Evolutionary conservation across 2,329 filamentous ascomycete species (phyloP), one percentile per base, ranked within the genome.

Genomic region (Tolypocladium guangdongense): DNA sequence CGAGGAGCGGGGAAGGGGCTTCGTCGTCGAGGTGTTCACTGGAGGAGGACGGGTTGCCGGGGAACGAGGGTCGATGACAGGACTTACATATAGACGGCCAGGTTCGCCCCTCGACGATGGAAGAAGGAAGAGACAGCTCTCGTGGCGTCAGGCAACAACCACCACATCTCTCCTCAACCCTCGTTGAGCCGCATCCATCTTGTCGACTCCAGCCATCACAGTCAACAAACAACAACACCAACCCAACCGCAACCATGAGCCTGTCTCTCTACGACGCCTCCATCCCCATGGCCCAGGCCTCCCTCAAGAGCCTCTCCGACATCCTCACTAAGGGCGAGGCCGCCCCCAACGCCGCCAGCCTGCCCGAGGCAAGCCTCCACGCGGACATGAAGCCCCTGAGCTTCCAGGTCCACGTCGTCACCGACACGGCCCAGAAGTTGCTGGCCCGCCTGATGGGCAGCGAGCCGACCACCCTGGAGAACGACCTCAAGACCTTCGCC

Each of bases 311-410:
- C 33, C 63, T 73, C 53, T 54, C 62, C 32, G 49, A 32, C 52
- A 61, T 76, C 58, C 62, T 75, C 54, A 63, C 64, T 35, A 69
- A 71, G 63, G 69, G 63, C 51, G 66, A 69, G 52, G 54, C 60
- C 2, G 63, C 64, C 37, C 59, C 70, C 57, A 63, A 63, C 27
- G 61, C 64, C 35, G 63, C 64, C 48, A 60, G 59, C 14, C 56
- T 74, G 52, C 54, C 66, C 51, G 54, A 60, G 4, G 64, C 67
- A 35, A 65, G 64, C 39, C 61, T 76, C 36, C 52, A 60, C 56
- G 60, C 65, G 3, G 72, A 76, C 65, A 77, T 77, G 74, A 65
- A 69, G 10, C 68, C 71, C 50, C 61, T 76, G 37, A 63, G 54
- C 59, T 69, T 71, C 63, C 74, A 77, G 61, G 62, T 75, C 53